Evolutionary conservation across 148 eudicot species (phyloP).

Genomic region (Chenopodium album): DNA sequence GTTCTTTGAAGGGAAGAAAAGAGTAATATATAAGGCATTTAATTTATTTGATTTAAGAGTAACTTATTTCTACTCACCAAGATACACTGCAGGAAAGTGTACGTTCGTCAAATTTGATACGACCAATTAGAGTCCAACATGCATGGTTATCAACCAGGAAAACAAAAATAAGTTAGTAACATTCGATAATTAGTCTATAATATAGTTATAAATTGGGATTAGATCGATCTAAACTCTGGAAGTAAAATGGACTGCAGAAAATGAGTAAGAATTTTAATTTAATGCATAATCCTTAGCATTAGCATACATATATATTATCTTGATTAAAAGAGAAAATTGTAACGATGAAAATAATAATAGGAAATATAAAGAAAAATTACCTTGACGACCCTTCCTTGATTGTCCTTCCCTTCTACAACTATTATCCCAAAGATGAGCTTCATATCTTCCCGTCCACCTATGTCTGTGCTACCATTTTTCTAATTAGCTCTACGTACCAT

Average conservation of each 20-base stretch:
- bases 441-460: conserved; percentile 94
- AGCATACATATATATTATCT: background rate
- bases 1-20: background rate
- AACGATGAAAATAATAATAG: background rate
- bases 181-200: background rate
- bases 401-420: conserved; percentile 98
- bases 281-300: background rate
- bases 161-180: conserved; percentile 21
- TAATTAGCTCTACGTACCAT: background rate
- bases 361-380: conserved; percentile 26
- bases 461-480: conserved; percentile 45
- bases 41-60: too few species aligned
- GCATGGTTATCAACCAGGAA: conserved; percentile 12
- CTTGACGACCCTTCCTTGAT: conserved; percentile 97
- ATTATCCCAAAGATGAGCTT: conserved; percentile 93
- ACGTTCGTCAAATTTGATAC: background rate
- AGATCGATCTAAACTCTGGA: background rate
- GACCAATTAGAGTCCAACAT: conserved; percentile 17
- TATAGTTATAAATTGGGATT: background rate
- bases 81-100: conserved; percentile 50
- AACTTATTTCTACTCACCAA: conserved; percentile 48
- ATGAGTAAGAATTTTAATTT: too few species aligned
- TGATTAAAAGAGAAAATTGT: background rate
- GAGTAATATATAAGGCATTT: too few species aligned
- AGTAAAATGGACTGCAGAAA: too few species aligned